Conservation (phyloP, 345 rosid genomes). For the Sisymbrium irio region DNA sequence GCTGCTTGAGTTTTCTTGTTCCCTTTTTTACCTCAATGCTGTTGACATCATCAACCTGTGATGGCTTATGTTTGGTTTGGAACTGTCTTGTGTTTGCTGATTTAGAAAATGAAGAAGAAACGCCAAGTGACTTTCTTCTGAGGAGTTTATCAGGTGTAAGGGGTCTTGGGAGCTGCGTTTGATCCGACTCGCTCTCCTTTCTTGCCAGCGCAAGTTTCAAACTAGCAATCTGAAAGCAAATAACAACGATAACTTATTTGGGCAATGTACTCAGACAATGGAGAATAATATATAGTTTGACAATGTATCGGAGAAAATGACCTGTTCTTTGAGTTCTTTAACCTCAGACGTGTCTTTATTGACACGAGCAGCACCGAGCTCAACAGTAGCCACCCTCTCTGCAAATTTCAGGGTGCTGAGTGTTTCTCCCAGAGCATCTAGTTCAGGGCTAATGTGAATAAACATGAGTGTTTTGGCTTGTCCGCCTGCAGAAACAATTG, state of each 20-base stretch:
- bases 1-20: neutral
- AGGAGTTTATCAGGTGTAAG: slow-evolving; percentile 49
- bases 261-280: neutral
- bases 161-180: slow-evolving; percentile 39
- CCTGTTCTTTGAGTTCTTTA: slow-evolving; percentile 91
- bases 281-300: neutral
- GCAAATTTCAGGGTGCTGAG: slow-evolving; percentile 92
- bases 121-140: slow-evolving; percentile 42
- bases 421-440: slow-evolving; percentile 76
- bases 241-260: neutral
- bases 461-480: slow-evolving; percentile 99
- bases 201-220: slow-evolving; percentile 70
- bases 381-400: slow-evolving; percentile 89
- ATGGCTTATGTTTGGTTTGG: slow-evolving; percentile 38
- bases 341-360: slow-evolving; percentile 73
- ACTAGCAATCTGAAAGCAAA: slow-evolving; percentile 53
- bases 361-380: slow-evolving; percentile 92
- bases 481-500: slow-evolving; percentile 54
- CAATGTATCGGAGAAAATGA: slow-evolving; percentile 8
- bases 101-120: slow-evolving; percentile 49
- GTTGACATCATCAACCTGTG: slow-evolving; percentile 50
- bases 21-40: slow-evolving; percentile 55
- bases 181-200: slow-evolving; percentile 53
- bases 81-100: slow-evolving; percentile 41
- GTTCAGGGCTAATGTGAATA: slow-evolving; percentile 90